Evolutionary conservation across 768 basidiomycete species (phyloP).

Genomic region (Dictyophora rubrovolvata): DNA sequence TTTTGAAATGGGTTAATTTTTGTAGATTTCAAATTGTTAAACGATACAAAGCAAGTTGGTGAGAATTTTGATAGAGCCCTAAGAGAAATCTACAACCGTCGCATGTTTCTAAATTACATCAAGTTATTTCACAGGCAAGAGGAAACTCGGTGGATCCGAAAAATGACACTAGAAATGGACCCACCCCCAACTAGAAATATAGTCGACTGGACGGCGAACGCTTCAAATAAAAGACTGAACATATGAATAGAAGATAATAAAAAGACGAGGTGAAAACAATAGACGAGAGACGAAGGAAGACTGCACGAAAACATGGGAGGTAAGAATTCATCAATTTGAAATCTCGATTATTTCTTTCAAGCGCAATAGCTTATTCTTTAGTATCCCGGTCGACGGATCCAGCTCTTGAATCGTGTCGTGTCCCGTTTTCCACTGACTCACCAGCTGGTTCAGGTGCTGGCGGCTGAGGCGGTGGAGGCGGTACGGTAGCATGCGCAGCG

Average conservation of each 20-base stretch:
- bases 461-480: neutral
- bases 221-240: neutral
- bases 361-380: neutral
- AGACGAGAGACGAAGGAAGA: neutral
- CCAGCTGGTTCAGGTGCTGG: neutral
- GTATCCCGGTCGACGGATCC: conserved; percentile 4
- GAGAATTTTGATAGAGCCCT: too few relatives aligned
- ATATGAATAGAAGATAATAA: neutral
- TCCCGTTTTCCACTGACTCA: conserved; percentile 3
- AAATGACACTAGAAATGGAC: neutral
- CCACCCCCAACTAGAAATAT: neutral
- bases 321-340: neutral
- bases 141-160: neutral
- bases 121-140: neutral
- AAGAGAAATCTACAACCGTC: neutral
- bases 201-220: neutral
- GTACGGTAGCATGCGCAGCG: conserved; percentile 21
- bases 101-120: neutral
- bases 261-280: neutral
- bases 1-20: too few relatives aligned
- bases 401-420: conserved; percentile 2
- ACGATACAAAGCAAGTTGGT: too few relatives aligned
- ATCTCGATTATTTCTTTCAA: neutral
- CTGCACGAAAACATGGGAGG: neutral
- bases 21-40: too few relatives aligned